Conservation (phyloP, 2,329 filamentous ascomycete genomes). For the Hortaea sp. region DNA sequence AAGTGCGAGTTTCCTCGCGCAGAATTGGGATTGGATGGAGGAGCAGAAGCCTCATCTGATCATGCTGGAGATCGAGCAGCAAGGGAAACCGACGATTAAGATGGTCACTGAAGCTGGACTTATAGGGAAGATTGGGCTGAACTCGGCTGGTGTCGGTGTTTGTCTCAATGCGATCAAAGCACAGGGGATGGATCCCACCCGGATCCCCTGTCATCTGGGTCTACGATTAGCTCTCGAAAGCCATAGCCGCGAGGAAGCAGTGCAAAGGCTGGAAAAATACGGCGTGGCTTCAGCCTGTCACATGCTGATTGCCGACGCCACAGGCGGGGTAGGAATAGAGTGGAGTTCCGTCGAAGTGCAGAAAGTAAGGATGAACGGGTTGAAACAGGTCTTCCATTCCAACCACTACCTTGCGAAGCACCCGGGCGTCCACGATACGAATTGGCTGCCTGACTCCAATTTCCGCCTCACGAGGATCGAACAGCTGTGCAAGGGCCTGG, state of each 20-base stretch:
- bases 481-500: constrained; percentile 15
- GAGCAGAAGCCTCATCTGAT: constrained; percentile 42
- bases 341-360: constrained; percentile 29
- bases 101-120: constrained; percentile 53
- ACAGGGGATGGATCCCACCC: constrained; percentile 41
- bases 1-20: constrained; percentile 34
- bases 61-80: constrained; percentile 36
- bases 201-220: constrained; percentile 52
- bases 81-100: constrained; percentile 38
- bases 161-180: constrained; percentile 54
- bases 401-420: constrained; percentile 36
- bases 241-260: constrained; percentile 36
- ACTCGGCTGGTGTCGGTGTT: constrained; percentile 47
- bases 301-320: constrained; percentile 43
- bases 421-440: constrained; percentile 28
- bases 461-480: constrained; percentile 29
- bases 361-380: constrained; percentile 24
- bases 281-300: constrained; percentile 46
- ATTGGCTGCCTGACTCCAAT: constrained; percentile 32
- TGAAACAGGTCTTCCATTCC: constrained; percentile 30
- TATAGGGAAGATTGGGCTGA: constrained; percentile 58
- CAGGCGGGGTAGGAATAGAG: constrained; percentile 40
- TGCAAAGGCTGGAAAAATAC: constrained; percentile 31
- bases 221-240: constrained; percentile 48
- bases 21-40: constrained; percentile 53